phyloP scores from a whole-genome alignment of 768 basidiomycete genomes.

The Pluteus cervinus region DNA sequence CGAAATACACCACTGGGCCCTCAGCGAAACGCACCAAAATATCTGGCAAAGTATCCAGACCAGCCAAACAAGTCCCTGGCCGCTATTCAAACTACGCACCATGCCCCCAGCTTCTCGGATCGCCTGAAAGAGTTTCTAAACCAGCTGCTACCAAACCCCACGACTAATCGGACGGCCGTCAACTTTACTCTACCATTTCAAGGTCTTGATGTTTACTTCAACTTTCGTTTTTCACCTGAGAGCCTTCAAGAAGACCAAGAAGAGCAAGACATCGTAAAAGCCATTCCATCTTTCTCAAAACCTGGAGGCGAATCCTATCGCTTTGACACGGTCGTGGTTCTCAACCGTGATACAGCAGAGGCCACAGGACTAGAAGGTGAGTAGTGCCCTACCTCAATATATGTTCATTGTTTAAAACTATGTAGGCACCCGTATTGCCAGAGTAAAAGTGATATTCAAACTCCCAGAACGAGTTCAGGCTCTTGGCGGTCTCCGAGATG shows the following conservation, averaged over 20 bases:
- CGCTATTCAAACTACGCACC: constrained; percentile 10
- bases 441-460: constrained; percentile 17
- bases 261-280: constrained; percentile 13
- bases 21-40: too few species aligned
- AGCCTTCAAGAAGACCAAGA: constrained; percentile 14
- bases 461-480: constrained; percentile 8
- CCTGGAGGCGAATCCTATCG: constrained; percentile 8
- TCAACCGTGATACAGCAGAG: constrained; percentile 13
- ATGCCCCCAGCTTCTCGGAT: constrained; percentile 3
- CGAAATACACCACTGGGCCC: too few species aligned
- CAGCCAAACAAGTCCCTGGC: too few species aligned
- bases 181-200: too few species aligned
- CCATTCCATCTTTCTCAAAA: constrained; percentile 12
- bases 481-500: not conserved
- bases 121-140: not conserved
- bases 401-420: not conserved
- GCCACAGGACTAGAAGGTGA: constrained; percentile 16
- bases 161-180: too few species aligned
- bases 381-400: not conserved
- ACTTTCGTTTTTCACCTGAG: constrained; percentile 16
- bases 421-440: constrained; percentile 14
- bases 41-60: too few species aligned
- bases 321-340: constrained; percentile 20
- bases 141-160: constrained; percentile 15
- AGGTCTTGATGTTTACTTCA: constrained; percentile 16